Conservation (phyloP, 192 early-diverging fungal species). For the Coemansia sp. region DNA sequence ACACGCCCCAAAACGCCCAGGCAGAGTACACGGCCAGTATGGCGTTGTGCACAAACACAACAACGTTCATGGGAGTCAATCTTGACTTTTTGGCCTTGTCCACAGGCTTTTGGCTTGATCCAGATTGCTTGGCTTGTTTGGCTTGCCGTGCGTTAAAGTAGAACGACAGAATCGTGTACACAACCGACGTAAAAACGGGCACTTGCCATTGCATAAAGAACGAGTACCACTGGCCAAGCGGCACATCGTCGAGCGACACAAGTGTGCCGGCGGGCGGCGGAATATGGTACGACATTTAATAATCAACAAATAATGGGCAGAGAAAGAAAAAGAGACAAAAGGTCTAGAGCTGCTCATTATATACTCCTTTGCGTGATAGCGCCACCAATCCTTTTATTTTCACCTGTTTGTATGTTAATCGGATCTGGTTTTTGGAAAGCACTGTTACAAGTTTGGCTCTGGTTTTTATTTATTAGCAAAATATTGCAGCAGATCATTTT, state of each 20-base stretch:
- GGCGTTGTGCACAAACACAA: conserved; percentile 78
- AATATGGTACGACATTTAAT: conserved; percentile 10
- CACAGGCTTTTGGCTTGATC: not conserved
- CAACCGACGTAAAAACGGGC: conserved; percentile 56
- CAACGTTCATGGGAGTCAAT: conserved; percentile 62
- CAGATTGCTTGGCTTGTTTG: not conserved
- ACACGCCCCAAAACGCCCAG: conserved; percentile 67
- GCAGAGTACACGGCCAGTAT: conserved; percentile 68
- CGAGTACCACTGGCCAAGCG: conserved; percentile 68
- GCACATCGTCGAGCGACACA: conserved; percentile 54
- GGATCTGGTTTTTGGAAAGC: too few species aligned
- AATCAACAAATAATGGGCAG: too few species aligned
- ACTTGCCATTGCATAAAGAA: conserved; percentile 73
- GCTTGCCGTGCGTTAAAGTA: conserved; percentile 24
- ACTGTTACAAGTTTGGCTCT: too few species aligned
- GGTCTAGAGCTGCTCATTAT: too few species aligned
- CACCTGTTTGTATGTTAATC: too few species aligned
- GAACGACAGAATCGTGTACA: conserved; percentile 55
- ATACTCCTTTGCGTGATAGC: too few species aligned
- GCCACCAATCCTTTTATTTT: too few species aligned
- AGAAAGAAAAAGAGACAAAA: too few species aligned
- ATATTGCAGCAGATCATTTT: too few species aligned
- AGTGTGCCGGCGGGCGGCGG: conserved; percentile 28
- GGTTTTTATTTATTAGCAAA: too few species aligned
- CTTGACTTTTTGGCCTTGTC: conserved; percentile 7